Base-by-base conservation (phyloP, 306 rosid species). In the Potentilla sterilis region DNA sequence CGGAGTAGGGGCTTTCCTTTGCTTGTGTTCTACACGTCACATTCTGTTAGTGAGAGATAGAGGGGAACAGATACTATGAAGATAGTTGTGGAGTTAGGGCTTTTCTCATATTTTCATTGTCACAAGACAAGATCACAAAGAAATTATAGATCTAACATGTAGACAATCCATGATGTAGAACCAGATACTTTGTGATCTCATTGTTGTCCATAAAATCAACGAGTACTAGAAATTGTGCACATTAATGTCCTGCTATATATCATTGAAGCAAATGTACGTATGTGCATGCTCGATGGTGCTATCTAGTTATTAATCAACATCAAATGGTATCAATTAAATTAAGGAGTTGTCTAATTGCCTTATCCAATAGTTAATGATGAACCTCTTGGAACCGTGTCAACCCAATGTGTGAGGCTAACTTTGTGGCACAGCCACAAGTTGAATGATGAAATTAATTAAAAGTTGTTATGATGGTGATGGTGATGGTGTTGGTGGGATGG, bases 161-260 rank as follows among this genome's bases (percentile, higher is more conserved):
- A 81, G 81, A 74, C 79, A 76, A 77, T 73, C 75, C 82, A 85
- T 68, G 79, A 80, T 78, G 80, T 13, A 78, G 87, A 83, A 85
- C 84, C 85, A 71, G 82, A 89, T 85, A 69, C 87, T 79, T 37
- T 70, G 49, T 64, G 43, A 79, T 44, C 28, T 42, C 73, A 48
- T 40, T 75, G 71, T 67, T 34, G 62, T 81, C 72, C 79, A 52
- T 74, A n/a, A 74, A 40, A 67, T 72, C 43, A 67, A 52, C 57
- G 49, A 47, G 59, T 55, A 64, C 40, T 82, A 74, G 63, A 79
- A 71, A 70, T 18, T 75, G 67, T 75, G 34, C 69, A 28, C 75
- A 81, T 77, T 51, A 51, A 80, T 82, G 58, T 75, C 73, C 41
- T 76, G 66, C 46, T 65, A 14, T 77, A 71, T 79, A 72, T 81